A percentile compares a stretch with the other conserved stretches of the same genome.
phyloP scores from a whole-genome alignment of 2,329 filamentous ascomycete species.

The Alternaria alternata region DNA sequence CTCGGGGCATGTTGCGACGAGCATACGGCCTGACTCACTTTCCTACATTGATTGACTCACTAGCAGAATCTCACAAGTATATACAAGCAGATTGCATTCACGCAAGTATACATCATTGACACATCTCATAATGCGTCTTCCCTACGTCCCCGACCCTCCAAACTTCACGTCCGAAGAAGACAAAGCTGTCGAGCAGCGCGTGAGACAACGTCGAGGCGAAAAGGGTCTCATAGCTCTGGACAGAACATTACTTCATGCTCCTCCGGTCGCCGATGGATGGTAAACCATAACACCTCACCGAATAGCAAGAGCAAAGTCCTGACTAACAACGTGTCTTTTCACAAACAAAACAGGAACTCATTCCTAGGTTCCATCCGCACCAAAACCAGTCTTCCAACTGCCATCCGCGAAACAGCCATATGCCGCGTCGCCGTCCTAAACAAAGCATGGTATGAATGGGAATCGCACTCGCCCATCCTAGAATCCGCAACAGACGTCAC shows the following conservation, averaged over 20 bases:
- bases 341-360: conserved; percentile 53
- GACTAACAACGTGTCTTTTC: background rate
- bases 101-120: too few relatives aligned
- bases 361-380: conserved; percentile 66
- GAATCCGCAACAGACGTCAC: conserved; percentile 61
- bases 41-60: conserved; percentile 1
- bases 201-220: conserved; percentile 61
- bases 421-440: conserved; percentile 83
- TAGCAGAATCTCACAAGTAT: background rate
- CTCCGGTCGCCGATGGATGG: conserved; percentile 65
- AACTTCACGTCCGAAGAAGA: conserved; percentile 57
- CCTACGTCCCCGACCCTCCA: conserved; percentile 62
- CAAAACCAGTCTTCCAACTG: conserved; percentile 58
- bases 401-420: conserved; percentile 78
- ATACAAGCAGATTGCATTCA: too few relatives aligned
- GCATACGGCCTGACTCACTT: background rate
- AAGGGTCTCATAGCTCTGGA: conserved; percentile 62
- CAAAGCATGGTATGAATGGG: conserved; percentile 86
- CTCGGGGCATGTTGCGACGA: conserved; percentile 1
- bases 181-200: conserved; percentile 59
- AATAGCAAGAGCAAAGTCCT: too few relatives aligned
- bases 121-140: conserved; percentile 59
- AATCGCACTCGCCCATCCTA: conserved; percentile 74
- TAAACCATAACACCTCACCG: conserved; percentile 8
- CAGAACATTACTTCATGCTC: conserved; percentile 62